Evolutionary conservation across 768 basidiomycete genomes (phyloP), one percentile per base, ranked within the genome.

Genomic region (Pleurotus pulmonarius): DNA sequence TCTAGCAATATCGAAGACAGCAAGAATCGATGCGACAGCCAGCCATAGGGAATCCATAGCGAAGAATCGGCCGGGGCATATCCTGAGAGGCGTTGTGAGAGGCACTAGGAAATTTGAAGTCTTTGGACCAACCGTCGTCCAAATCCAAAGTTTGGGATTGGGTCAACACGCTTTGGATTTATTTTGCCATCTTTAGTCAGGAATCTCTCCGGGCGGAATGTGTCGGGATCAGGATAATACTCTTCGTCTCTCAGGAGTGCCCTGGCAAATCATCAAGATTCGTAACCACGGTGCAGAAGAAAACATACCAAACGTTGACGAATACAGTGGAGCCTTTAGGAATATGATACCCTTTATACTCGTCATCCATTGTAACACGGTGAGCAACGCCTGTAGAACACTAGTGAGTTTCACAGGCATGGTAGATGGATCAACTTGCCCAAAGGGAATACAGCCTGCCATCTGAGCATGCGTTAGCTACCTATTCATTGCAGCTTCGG

Each of bases 301-400:
- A 20, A 20, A 20, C 39, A n/a, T 29, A 49, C 47, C 47, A 49
- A 3, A 49, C 18, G 15, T 49, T 49, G 22, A 8, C 9, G 11
- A 29, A 22, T 7, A 49, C 25, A 49, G 25, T 7, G 18, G 22
- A n/a, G 13, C 18, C 18, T 5, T 49, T 49, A 0, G 47, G 47
- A 2, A 49, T 24, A 49, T 13, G 24, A 49, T 49, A 49, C 22
- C 47, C 47, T 26, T 29, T 24, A 18, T 25, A 49, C 25, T 25
- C 47, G 34, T 49, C 47, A 15, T 49, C 47, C 22, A 12, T 34
- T 24, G 26, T 46, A 45, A 56, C 43, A 46, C 47, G 37, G 52
- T 48, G 22, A 22, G 25, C 47, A 16, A 12, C 5, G 39, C 39
- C 39, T 40, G 39, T 40, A 2, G n/a, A 11, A 11, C 3, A n/a